Evolutionary conservation across 306 rosid genomes (phyloP), one percentile per base, ranked within the genome.

Genomic region (Castanospermum australe): DNA sequence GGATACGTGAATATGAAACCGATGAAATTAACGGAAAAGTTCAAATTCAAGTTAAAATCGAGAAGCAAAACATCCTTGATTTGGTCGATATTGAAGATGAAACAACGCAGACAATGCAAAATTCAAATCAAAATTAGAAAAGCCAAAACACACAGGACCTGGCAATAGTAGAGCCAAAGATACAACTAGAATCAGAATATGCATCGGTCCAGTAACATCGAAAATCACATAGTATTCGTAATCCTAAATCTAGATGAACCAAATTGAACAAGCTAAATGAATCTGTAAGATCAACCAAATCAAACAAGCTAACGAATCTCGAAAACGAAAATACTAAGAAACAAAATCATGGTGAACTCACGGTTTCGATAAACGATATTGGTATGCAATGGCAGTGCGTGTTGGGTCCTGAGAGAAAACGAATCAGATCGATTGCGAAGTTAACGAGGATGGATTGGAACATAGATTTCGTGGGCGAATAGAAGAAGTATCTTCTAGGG

Each of bases 331-430:
- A n/a, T n/a, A n/a, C n/a, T n/a, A n/a, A n/a, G n/a, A n/a, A n/a
- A n/a, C n/a, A 13, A 70, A 68, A 32, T 36, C 11, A 33, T 17
- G 5, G 17, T 44, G 1, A 75, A 81, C 73, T 72, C 73, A 85
- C 78, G 47, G 73, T 33, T 67, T 2, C 22, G 18, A 48, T 6
- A 30, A 63, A 30, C 41, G 51, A 71, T 65, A 48, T n/a, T n/a
- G 5, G 32, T 18, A 4, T 1, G 21, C 14, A 2, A 55, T 0
- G 57, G 4, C 4, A 11, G 2, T 8, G 14, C 28, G 20, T n/a
- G n/a, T 50, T 50, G n/a, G 22, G 8, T 50, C 5, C 22, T 0
- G 22, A 3, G 11, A 61, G 22, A 18, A 14, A 8, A 9, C 1
- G 70, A 33, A 64, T 17, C 48, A 38, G 50, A 35, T n/a, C 30